phyloP scores from a whole-genome alignment of 331 rosid species.

The Acacia concinna region DNA sequence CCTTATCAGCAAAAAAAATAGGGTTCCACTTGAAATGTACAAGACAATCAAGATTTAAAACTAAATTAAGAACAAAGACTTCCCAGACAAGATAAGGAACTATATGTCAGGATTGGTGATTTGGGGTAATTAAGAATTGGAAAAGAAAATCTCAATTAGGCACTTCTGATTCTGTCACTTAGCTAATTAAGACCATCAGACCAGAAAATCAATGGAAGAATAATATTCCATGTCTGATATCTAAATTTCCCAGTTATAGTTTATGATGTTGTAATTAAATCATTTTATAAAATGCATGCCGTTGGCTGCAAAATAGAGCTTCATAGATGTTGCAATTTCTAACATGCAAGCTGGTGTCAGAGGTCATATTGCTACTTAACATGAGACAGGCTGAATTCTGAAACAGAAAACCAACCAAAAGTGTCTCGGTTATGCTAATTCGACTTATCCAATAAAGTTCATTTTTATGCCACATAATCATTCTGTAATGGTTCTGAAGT shows the following conservation, averaged over 20 bases:
- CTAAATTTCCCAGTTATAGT: background rate
- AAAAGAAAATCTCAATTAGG: background rate
- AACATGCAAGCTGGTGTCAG: background rate
- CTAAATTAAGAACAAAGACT: background rate
- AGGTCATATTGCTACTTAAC: conserved; percentile 6
- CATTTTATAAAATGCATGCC: background rate
- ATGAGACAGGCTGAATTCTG: background rate
- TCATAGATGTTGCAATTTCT: background rate
- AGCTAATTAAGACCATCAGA: background rate
- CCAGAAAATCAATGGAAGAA: background rate
- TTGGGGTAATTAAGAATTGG: background rate
- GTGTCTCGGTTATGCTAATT: background rate
- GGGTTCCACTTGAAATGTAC: background rate
- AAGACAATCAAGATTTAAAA: conserved; percentile 12
- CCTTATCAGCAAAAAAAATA: background rate
- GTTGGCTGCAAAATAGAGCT: background rate
- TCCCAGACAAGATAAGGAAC: background rate
- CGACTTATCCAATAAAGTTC: conserved; percentile 1
- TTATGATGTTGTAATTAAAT: background rate
- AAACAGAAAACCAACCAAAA: conserved; percentile 16
- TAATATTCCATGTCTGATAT: background rate
- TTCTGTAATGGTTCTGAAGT: background rate
- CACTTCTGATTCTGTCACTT: background rate
- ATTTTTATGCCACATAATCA: background rate
- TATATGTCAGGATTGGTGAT: background rate